Percentiles rank a stretch among this genome's conserved stretches.
Evolutionary conservation across 176 grass and related monocot species (phyloP).

Genomic region (Aegilops bicornis): DNA sequence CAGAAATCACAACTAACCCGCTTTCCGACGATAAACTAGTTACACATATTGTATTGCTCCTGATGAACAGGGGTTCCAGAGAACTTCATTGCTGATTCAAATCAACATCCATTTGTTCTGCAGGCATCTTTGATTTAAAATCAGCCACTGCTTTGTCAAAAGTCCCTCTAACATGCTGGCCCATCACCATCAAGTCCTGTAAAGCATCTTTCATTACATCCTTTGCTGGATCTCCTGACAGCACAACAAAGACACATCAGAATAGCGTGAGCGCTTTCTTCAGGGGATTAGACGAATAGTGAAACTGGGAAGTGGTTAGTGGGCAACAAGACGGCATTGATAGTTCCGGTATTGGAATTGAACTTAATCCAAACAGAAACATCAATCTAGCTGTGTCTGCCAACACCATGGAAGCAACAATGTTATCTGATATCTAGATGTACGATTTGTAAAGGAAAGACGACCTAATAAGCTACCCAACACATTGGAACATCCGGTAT

Average conservation of each 20-base stretch:
- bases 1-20: neutral
- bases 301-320: neutral
- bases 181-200: constrained; percentile 54
- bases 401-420: neutral
- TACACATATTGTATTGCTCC: neutral
- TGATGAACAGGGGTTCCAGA: neutral
- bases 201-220: constrained; percentile 76
- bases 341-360: neutral
- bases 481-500: neutral
- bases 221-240: constrained; percentile 60
- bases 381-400: neutral
- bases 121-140: constrained; percentile 33
- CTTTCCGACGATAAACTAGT: neutral
- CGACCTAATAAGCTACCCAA: neutral
- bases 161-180: constrained; percentile 61
- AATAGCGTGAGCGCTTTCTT: neutral
- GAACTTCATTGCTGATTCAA: constrained; percentile 5
- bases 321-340: neutral
- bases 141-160: constrained; percentile 45
- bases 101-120: constrained; percentile 39
- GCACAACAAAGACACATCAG: constrained; percentile 19
- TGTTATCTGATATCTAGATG: neutral
- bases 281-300: neutral
- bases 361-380: neutral
- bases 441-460: neutral